Base-by-base conservation (phyloP, 805 yeast genomes). In the Zygosaccharomyces lentus region DNA sequence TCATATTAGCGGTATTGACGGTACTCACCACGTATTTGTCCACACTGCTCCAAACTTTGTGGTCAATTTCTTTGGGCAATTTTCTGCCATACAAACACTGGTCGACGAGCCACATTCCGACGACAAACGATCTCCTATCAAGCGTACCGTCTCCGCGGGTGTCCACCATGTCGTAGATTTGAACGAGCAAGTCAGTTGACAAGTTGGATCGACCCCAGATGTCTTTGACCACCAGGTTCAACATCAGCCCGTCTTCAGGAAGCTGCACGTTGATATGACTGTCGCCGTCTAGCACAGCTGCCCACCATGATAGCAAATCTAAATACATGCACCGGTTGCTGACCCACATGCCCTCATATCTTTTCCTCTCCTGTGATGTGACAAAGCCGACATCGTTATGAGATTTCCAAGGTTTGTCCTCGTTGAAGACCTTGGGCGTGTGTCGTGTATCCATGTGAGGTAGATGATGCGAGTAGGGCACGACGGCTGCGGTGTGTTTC, bases 71-170 rank as follows among this genome's bases (percentile, higher is more conserved):
- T 48, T 77, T 74, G 0, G 99, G 98, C 40, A 93, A 68, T 62
- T 93, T 93, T 32, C 95, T 73, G 0, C 99, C 99, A 61, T 91
- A 93, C 10, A 93, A 71, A 61, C 96, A 87, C 66, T 93, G 99
- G 64, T 93, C 99, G 2, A 93, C 90, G 4, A 90, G 67, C 99
- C 99, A 93, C 85, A 87, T 90, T 0, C 99, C 99, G n/a, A 90
- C 91, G 26, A 91, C 69, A 57, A 93, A 93, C 52, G 90, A 91
- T 30, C 81, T 82, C 50, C 87, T 78, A 54, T 82, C 84, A 45
- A 93, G 69, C 1, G 86, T 78, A 0, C 96, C 95, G 61, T 85
- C 93, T 37, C 70, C 65, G 53, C 81, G 64, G 45, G 67, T 74
- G 60, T 77, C 87, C 4, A 90, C 91, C 56, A 84, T 71, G 39